Conservation (phyloP, 495 filamentous ascomycete genomes). For the Penicillium cosmopolitanum region DNA sequence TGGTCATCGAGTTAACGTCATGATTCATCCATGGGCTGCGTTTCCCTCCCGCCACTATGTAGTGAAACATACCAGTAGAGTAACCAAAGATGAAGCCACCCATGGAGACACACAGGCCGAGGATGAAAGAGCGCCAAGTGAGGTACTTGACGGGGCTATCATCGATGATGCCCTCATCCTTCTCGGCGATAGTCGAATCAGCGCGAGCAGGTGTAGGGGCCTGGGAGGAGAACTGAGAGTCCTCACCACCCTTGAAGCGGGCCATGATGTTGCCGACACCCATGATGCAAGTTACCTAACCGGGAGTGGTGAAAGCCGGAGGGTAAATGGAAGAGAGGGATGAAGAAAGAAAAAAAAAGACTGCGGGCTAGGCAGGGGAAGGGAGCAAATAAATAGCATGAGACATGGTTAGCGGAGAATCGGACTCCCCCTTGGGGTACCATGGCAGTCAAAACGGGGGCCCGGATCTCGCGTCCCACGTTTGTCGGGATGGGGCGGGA, state of each 20-base stretch:
- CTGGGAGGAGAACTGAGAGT: slow-evolving; percentile 39
- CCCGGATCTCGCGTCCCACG: slow-evolving; percentile 42
- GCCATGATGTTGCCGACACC: slow-evolving; percentile 39
- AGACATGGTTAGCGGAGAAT: slow-evolving; percentile 24
- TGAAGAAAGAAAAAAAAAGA: slow-evolving; percentile 14
- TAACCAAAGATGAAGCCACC: slow-evolving; percentile 81
- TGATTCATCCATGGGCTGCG: background rate
- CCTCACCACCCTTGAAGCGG: slow-evolving; percentile 37
- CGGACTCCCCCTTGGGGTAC: slow-evolving; percentile 36
- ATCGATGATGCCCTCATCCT: slow-evolving; percentile 45
- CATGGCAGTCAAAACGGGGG: slow-evolving; percentile 41
- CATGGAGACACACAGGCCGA: slow-evolving; percentile 63
- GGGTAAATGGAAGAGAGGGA: slow-evolving; percentile 14
- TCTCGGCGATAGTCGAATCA: slow-evolving; percentile 43
- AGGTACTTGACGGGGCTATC: slow-evolving; percentile 52
- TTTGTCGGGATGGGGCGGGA: slow-evolving; percentile 31
- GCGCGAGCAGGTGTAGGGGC: slow-evolving; percentile 43
- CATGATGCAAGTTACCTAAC: slow-evolving; percentile 35
- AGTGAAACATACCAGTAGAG: slow-evolving; percentile 56
- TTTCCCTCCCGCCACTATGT: background rate
- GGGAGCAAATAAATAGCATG: slow-evolving; percentile 26
- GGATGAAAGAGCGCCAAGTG: slow-evolving; percentile 53
- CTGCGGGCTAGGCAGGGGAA: slow-evolving; percentile 9
- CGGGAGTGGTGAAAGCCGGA: slow-evolving; percentile 6
- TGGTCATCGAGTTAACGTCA: slow-evolving; percentile 13